Evolutionary conservation across 768 basidiomycete species (phyloP).

Genomic region (Lactarius hatsudake): DNA sequence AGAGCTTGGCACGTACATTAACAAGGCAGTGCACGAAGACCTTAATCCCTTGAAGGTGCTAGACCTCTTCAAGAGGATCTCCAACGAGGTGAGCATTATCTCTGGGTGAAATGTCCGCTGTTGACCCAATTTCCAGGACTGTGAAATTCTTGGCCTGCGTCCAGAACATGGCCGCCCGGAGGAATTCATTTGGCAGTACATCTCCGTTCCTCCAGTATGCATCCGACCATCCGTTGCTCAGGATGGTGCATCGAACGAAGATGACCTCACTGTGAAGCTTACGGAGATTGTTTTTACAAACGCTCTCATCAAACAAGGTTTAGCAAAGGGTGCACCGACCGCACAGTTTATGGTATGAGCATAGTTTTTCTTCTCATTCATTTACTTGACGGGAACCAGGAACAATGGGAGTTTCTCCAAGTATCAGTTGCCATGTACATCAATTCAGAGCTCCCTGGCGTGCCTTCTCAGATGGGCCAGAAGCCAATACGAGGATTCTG

Average conservation of each 20-base stretch:
- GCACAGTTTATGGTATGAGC: constrained; percentile 77
- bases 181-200: constrained; percentile 98
- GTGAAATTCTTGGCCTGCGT: constrained; percentile 88
- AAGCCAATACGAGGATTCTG: constrained; percentile 98
- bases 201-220: constrained; percentile 96
- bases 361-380: constrained; percentile 13
- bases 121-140: constrained; percentile 57
- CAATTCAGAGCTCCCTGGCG: constrained; percentile 94
- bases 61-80: constrained; percentile 88
- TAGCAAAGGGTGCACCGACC: constrained; percentile 84
- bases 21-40: constrained; percentile 88
- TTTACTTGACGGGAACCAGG: constrained; percentile 44
- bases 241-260: constrained; percentile 97
- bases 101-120: neutral
- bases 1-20: constrained; percentile 79
- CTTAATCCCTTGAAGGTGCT: constrained; percentile 92
- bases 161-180: constrained; percentile 91
- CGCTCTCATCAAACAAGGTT: constrained; percentile 84
- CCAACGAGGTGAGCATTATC: constrained; percentile 68
- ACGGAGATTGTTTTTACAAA: constrained; percentile 96
- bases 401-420: constrained; percentile 98
- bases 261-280: constrained; percentile 95
- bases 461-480: constrained; percentile 80
- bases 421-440: constrained; percentile 96
- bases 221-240: constrained; percentile 97